Evolutionary conservation across 1,284 basidiomycete species (phyloP).

Genomic region (Apiotrichum porosum): DNA sequence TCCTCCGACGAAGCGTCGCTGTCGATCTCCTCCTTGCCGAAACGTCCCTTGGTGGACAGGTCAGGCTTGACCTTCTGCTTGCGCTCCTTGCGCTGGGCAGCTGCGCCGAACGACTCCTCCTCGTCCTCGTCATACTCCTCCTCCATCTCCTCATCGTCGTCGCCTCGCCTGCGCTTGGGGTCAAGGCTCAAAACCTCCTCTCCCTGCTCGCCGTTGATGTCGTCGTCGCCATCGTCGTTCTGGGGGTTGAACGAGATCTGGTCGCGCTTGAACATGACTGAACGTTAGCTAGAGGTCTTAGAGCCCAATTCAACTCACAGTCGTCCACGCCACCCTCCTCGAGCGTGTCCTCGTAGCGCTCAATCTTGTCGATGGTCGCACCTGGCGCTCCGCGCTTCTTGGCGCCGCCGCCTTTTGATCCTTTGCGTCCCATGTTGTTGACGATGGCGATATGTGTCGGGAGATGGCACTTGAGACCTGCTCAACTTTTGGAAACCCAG

Average conservation of each 20-base stretch:
- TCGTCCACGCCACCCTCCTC: slow-evolving; percentile 49
- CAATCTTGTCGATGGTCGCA: slow-evolving; percentile 37
- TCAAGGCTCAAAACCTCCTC: slow-evolving; percentile 67
- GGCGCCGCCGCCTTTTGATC: slow-evolving; percentile 27
- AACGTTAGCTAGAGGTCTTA: neutral
- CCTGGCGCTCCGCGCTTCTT: slow-evolving; percentile 33
- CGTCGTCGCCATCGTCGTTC: slow-evolving; percentile 51
- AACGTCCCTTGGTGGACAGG: slow-evolving; percentile 41
- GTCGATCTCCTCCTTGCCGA: slow-evolving; percentile 47
- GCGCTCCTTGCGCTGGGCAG: slow-evolving; percentile 13
- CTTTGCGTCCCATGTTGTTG: slow-evolving; percentile 24
- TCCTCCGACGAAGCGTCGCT: slow-evolving; percentile 55
- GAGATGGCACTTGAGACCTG: no score
- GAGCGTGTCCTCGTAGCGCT: slow-evolving; percentile 48
- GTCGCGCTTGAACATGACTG: slow-evolving; percentile 58
- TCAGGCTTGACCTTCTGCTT: slow-evolving; percentile 49
- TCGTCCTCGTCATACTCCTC: slow-evolving; percentile 50
- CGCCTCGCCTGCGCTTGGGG: slow-evolving; percentile 34
- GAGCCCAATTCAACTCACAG: slow-evolving; percentile 42
- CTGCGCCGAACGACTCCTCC: slow-evolving; percentile 28
- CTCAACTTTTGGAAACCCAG: slow-evolving; percentile 16
- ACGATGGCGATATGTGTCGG: no score
- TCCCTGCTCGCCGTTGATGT: slow-evolving; percentile 36
- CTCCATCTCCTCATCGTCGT: slow-evolving; percentile 46
- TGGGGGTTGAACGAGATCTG: slow-evolving; percentile 68